Conservation (phyloP, 2,329 filamentous ascomycete species). For the Lecanoromycetidae sp. region DNA sequence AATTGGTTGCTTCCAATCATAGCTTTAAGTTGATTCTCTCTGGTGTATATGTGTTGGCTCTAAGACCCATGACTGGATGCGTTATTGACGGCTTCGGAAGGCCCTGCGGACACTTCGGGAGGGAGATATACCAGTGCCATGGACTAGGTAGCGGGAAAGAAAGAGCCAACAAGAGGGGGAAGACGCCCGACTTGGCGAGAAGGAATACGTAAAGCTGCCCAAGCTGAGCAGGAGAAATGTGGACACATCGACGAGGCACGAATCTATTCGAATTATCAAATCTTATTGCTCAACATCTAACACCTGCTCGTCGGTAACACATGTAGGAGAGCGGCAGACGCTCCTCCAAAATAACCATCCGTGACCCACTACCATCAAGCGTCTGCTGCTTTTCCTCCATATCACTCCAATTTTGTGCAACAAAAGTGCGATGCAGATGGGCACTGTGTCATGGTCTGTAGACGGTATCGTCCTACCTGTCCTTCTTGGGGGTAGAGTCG, state of each 20-base stretch:
- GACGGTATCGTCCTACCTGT: conserved; percentile 14
- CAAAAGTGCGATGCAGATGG: too few species aligned
- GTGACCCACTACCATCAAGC: too few species aligned
- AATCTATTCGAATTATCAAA: too few species aligned
- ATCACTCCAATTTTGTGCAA: background rate
- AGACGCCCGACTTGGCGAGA: background rate
- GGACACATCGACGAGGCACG: too few species aligned
- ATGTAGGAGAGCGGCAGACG: too few species aligned
- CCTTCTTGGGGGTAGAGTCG: conserved; percentile 47
- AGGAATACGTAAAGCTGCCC: background rate
- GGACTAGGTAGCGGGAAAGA: conserved; percentile 10
- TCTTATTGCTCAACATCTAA: too few species aligned
- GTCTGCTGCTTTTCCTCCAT: too few species aligned
- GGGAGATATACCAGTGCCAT: conserved; percentile 8
- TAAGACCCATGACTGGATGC: background rate
- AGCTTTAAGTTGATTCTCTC: background rate
- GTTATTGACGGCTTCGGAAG: conserved; percentile 5
- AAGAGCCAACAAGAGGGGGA: background rate
- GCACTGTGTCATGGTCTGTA: too few species aligned
- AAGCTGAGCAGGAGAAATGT: too few species aligned
- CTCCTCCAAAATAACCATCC: too few species aligned
- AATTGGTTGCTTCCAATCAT: conserved; percentile 4
- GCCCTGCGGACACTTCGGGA: conserved; percentile 9
- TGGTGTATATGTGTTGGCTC: conserved; percentile 1
- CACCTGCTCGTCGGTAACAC: too few species aligned